Base-by-base conservation (phyloP, 331 rosid species). In the Malus hybrid region DNA sequence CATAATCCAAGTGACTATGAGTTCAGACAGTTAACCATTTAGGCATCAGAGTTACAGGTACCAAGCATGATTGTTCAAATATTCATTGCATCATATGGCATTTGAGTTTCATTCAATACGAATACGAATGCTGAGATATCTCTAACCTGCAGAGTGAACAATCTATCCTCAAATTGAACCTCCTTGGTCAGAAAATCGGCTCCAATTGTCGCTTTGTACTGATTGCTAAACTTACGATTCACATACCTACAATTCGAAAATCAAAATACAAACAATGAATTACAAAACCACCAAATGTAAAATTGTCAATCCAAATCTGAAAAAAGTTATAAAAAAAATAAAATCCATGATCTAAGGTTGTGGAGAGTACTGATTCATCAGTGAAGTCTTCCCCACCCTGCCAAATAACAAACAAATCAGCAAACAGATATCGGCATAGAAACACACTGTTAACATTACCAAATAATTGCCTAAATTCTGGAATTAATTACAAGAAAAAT, bases 171-270 rank as follows among this genome's bases (percentile, higher is more conserved):
- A 82, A 95, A 91, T 57, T 92, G 99, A 88, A 95, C 97, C 86
- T 95, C 99, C 91, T 95, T 92, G 65, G 99, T 95, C 68, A 95
- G 96, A 83, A 95, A 95, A 86, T 95, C 99, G 9, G 99, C 99
- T 80, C 99, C 99, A 54, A 92, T 95, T 33, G 99, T 95, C 16
- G 99, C 97, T 80, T 95, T 95, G 78, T 95, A 95, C 90, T 95
- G 99, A 88, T 95, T 95, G 67, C 99, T 95, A 75, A 95, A 95
- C 85, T 95, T 95, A 28, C 93, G 97, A 81, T 95, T 95, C 88
- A 95, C 99, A 75, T 95, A 95, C 90, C 99, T 95, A 80, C 42
- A 62, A 68, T 73, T 46, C 68, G 14, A 61, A n/a, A 34, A 39
- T 2, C n/a, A 46, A 46, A 76, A 82, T 29, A 42, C 61, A 83